Evolutionary conservation across 345 rosid species (phyloP), one percentile per base, ranked within the genome.

Genomic region (Cardamine resedifolia): DNA sequence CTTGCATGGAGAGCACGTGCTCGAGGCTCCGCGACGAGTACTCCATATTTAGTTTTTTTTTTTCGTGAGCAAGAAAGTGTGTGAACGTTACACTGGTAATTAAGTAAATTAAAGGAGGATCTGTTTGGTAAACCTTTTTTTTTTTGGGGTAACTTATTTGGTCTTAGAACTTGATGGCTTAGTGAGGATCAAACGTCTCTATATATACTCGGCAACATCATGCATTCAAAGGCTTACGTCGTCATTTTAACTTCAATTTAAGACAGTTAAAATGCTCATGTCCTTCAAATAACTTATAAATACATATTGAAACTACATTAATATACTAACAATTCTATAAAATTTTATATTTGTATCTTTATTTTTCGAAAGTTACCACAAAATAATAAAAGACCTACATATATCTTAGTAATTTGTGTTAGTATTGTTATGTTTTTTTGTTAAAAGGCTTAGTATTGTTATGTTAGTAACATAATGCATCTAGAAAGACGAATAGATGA

Each of bases 1-100:
- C 85, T 80, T 83, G 86, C 89, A 85, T 83, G 68, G 83, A 81
- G 28, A 81, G 70, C 24, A 81, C 82, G 36, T 80, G 72, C 57
- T 79, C 75, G 24, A 85, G 86, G 19, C 79, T 64, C 39, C 53
- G 55, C 2, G 76, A 58, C 2, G 66, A 64, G n/a, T n/a, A n/a
- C 19, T 77, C 66, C 83, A 77, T 80, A 20, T 19, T 27, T 50
- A 3, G 4, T 19, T 8, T 61, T n/a, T n/a, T n/a, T n/a, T n/a
- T n/a, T 52, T 28, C 41, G n/a, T 36, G 57, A 27, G 52, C 51
- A 66, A 53, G 27, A 26, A 52, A 26, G 3, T 41, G 27, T 27
- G 52, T 39, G 75, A 51, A 62, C 62, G 62, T 62, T 36, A 19
- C 36, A 44, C 18, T 44, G 36, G 6, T 16, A n/a, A 1, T 19